Evolutionary conservation across 305 asterid genomes (phyloP).

Genomic region (Galium porrigens): DNA sequence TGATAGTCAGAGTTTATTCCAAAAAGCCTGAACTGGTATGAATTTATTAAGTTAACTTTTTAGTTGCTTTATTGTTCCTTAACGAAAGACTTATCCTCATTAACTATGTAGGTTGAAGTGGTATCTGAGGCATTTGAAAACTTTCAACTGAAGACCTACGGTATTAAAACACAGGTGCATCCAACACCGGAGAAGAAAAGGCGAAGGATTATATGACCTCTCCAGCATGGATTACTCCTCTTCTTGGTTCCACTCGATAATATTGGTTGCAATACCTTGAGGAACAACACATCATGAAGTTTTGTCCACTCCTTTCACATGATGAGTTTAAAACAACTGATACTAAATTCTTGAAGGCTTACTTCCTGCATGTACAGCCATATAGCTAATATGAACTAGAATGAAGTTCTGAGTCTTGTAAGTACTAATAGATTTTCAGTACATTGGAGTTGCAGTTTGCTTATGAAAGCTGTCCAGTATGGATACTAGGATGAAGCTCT

Average conservation of each 20-base stretch:
- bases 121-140: conserved; percentile 84
- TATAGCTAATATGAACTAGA: neutral
- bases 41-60: neutral
- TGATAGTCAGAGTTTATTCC: conserved; percentile 89
- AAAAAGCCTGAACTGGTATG: conserved; percentile 77
- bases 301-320: neutral
- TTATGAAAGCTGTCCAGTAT: neutral
- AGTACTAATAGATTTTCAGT: neutral
- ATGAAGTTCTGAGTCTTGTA: neutral
- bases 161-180: conserved; percentile 66
- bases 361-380: conserved; percentile 7
- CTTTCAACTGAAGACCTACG: conserved; percentile 70
- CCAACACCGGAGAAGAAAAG: conserved; percentile 70
- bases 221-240: neutral
- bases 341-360: neutral
- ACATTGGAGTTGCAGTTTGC: neutral
- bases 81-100: neutral
- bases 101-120: conserved; percentile 41
- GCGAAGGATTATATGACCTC: conserved; percentile 22
- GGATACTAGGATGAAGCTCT: neutral
- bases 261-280: conserved; percentile 5
- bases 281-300: neutral
- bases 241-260: neutral
- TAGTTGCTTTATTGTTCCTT: neutral
- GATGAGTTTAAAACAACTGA: neutral